A percentile compares a stretch with the other conserved stretches of the same genome.
phyloP scores from a whole-genome alignment of 1,284 basidiomycete species.

The Malassezia furfur region DNA sequence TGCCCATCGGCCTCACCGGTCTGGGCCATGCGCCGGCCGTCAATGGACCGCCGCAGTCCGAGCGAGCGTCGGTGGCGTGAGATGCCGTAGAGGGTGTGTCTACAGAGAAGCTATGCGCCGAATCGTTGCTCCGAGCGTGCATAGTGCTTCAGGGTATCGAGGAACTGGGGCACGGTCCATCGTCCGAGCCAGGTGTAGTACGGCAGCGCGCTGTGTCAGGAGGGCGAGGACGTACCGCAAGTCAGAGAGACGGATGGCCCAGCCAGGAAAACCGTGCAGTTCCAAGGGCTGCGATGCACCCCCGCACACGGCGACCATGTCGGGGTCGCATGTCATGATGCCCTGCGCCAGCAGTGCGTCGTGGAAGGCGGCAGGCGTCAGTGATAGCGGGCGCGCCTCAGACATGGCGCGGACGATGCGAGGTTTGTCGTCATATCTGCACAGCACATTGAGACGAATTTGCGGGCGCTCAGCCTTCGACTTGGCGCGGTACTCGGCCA shows the following conservation, averaged over 20 bases:
- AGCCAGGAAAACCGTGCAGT: slow-evolving; percentile 14
- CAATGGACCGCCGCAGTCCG: no score
- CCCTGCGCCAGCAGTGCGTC: background rate
- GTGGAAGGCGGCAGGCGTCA: background rate
- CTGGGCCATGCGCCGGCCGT: background rate
- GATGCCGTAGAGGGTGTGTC: no score
- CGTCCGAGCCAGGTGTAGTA: background rate
- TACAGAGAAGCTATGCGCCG: slow-evolving; percentile 6
- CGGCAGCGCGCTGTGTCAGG: background rate
- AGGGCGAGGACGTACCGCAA: background rate
- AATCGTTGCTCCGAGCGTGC: slow-evolving; percentile 8
- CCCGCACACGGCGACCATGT: slow-evolving; percentile 12
- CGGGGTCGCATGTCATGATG: slow-evolving; percentile 1
- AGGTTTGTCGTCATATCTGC: slow-evolving; percentile 7
- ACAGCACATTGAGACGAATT: slow-evolving; percentile 9
- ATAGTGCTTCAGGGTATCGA: slow-evolving; percentile 14
- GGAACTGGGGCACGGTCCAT: slow-evolving; percentile 9
- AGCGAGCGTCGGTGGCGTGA: no score
- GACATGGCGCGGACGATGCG: background rate
- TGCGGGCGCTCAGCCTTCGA: background rate
- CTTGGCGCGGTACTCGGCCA: background rate
- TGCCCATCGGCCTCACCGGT: background rate
- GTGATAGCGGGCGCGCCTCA: background rate
- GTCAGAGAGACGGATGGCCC: slow-evolving; percentile 9
- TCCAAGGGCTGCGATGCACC: background rate